A percentile compares a stretch with the other conserved stretches of the same genome.
Evolutionary conservation across 176 grass and related monocot species (phyloP).

Genomic region (Chloris gayana): DNA sequence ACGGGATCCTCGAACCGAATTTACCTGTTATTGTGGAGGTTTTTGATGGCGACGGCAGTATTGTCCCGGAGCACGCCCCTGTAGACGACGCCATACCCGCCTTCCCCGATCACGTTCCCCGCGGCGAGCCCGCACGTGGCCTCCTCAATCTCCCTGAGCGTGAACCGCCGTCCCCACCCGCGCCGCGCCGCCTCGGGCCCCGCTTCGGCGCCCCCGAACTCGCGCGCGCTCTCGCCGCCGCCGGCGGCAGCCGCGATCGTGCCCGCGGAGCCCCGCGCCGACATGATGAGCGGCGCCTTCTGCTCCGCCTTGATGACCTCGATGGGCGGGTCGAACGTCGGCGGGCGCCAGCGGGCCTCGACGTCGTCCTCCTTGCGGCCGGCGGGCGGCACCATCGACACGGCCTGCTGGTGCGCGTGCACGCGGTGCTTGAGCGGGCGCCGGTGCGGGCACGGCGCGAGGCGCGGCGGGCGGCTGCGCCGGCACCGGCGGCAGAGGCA

Average conservation of each 20-base stretch:
- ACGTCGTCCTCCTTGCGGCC: slow-evolving; percentile 45
- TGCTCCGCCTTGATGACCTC: slow-evolving; percentile 65
- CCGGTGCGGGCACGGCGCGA: slow-evolving; percentile 4
- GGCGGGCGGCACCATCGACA: slow-evolving; percentile 11
- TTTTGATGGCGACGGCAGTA: slow-evolving; percentile 83
- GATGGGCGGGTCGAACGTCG: slow-evolving; percentile 51
- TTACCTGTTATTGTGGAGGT: slow-evolving; percentile 91
- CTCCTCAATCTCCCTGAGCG: slow-evolving; percentile 67
- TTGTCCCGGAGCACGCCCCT: slow-evolving; percentile 64
- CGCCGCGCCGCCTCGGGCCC: slow-evolving; percentile 61
- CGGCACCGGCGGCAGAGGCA: slow-evolving; percentile 63
- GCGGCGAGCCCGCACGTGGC: slow-evolving; percentile 63
- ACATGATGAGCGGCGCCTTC: slow-evolving; percentile 40
- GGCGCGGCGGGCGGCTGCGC: slow-evolving; percentile 38
- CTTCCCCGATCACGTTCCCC: slow-evolving; percentile 80
- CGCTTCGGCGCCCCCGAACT: slow-evolving; percentile 30
- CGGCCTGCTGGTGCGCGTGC: slow-evolving; percentile 45
- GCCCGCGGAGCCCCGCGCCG: slow-evolving; percentile 13
- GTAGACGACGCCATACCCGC: slow-evolving; percentile 88
- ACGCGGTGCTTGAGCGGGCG: slow-evolving; percentile 43
- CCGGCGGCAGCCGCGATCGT: slow-evolving; percentile 29
- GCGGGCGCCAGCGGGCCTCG: slow-evolving; percentile 48
- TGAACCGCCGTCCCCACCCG: slow-evolving; percentile 78
- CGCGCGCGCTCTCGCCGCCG: slow-evolving; percentile 42
- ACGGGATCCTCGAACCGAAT: not conserved